These are phyloP conservation scores for Schwanniomyces etchellsii DNA, from an alignment of 1,139 yeast species.

Conservation along the genomic window DNA sequence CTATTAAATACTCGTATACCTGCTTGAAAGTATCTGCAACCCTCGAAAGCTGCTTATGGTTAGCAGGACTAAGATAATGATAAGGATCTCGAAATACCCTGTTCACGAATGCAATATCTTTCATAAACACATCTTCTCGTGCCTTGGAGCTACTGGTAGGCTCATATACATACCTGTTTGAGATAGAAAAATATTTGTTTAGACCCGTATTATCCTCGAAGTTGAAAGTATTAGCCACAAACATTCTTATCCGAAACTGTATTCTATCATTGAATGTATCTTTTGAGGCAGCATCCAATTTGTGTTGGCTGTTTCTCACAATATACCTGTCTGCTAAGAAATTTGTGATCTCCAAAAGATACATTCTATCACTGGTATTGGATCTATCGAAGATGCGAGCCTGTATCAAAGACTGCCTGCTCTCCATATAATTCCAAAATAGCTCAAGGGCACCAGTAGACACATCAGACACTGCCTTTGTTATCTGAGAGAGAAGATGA, in stretches of 20 bases:
- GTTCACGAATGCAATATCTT: slow-evolving; percentile 28
- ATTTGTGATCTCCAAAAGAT: slow-evolving; percentile 35
- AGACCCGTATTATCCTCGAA: slow-evolving; percentile 44
- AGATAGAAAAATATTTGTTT: slow-evolving; percentile 33
- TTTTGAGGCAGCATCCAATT: slow-evolving; percentile 25
- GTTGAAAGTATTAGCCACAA: slow-evolving; percentile 28
- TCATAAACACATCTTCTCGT: slow-evolving; percentile 22
- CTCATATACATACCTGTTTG: slow-evolving; percentile 22
- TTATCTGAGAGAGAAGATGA: slow-evolving; percentile 15
- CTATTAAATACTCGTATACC: slow-evolving; percentile 23
- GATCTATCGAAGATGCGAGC: slow-evolving; percentile 22
- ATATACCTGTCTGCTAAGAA: slow-evolving; percentile 28
- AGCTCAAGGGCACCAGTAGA: slow-evolving; percentile 17
- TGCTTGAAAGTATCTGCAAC: slow-evolving; percentile 19
- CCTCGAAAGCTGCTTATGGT: slow-evolving; percentile 16
- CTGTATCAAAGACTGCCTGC: slow-evolving; percentile 19
- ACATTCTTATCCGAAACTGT: slow-evolving; percentile 31
- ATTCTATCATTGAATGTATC: slow-evolving; percentile 36
- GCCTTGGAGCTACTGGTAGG: slow-evolving; percentile 14
- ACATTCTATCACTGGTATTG: slow-evolving; percentile 31
- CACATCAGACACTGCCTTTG: slow-evolving; percentile 16
- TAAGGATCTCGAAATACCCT: slow-evolving; percentile 35
- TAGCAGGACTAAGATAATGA: slow-evolving; percentile 19
- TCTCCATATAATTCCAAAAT: slow-evolving; percentile 36
- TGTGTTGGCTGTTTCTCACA: slow-evolving; percentile 13